Base-by-base conservation (phyloP, 2,329 filamentous ascomycete genomes). In the Sporothrix euskadiensis region DNA sequence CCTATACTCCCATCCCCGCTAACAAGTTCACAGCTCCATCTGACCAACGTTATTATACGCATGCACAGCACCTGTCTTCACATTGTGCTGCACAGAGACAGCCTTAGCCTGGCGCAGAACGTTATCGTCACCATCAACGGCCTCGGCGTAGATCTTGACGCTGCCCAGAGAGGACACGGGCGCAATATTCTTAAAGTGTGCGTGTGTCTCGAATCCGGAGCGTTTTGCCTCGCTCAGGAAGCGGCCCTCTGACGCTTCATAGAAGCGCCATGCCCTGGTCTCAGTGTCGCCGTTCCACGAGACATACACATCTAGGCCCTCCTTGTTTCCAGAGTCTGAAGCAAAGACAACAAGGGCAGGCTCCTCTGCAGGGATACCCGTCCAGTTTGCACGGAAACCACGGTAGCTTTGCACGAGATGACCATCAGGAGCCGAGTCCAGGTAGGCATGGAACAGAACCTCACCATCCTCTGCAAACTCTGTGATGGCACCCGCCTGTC, bases 401-500 rank as follows among this genome's bases (percentile, higher is more conserved):
- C 79, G 77, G 68, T 80, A 80, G 32, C 73, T 77, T 47, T 47
- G 61, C 12, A 44, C 41, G 61, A 84, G 82, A 69, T 84, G 83
- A 7, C 66, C 66, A 10, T 12, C 66, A 8, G 66, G 66, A 10
- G 26, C 26, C 14, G 47, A 69, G 44, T 69, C 66, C 4, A 69
- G 66, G 66, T 69, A 69, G 1, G 82, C 80, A 65, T 83, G 81
- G 70, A 83, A 82, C 12, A 85, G 77, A 3, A 83, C 77, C 9
- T 80, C 78, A 32, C 83, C 83, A 44, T 82, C 78, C 19, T 77
- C 71, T 0, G 80, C 76, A 76, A 80, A 86, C 75, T 88, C 86
- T 14, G 81, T 85, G 74, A 82, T 84, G 0, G 83, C 82, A 1
- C 84, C 83, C 12, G 80, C 81, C 32, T 84, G 83, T 32, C 86